Evolutionary conservation across 345 rosid genomes (phyloP).

Genomic region (Syzygium oleosum): DNA sequence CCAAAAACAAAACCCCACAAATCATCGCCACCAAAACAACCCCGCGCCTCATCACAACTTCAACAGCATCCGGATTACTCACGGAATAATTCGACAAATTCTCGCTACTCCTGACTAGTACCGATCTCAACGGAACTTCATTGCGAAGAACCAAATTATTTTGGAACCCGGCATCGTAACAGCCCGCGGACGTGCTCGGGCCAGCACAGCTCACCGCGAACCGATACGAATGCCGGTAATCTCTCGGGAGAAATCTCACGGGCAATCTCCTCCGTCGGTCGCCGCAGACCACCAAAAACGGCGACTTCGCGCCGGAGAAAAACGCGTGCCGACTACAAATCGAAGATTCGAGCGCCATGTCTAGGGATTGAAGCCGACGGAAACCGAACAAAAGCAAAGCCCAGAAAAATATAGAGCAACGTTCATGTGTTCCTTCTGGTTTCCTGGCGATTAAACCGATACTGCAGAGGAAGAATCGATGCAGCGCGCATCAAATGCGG

Average conservation of each 20-base stretch:
- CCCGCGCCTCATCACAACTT: slow-evolving; percentile 37
- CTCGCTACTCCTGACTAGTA: slow-evolving; percentile 1
- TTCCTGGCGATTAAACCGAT: neutral
- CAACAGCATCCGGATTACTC: slow-evolving; percentile 21
- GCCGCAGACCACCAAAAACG: slow-evolving; percentile 14
- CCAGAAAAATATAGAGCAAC: neutral
- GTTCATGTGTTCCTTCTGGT: neutral
- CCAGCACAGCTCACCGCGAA: neutral
- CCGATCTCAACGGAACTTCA: slow-evolving; percentile 3
- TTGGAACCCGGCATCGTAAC: neutral
- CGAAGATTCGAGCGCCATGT: slow-evolving; percentile 32
- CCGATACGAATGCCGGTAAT: neutral
- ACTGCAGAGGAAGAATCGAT: neutral
- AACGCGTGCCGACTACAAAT: slow-evolving; percentile 32
- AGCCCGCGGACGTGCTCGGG: neutral
- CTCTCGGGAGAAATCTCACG: neutral
- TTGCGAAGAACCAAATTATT: neutral
- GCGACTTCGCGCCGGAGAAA: slow-evolving; percentile 12
- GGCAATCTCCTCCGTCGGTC: slow-evolving; percentile 7
- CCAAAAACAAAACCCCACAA: slow-evolving; percentile 48
- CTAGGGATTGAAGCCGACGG: neutral
- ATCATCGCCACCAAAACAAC: slow-evolving; percentile 52
- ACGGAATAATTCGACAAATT: neutral
- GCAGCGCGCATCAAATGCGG: neutral
- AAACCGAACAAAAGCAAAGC: neutral